A percentile compares a stretch with the other conserved stretches of the same genome.
Evolutionary conservation across 2,329 filamentous ascomycete genomes (phyloP).

Genomic region (Talaromyces islandicus): DNA sequence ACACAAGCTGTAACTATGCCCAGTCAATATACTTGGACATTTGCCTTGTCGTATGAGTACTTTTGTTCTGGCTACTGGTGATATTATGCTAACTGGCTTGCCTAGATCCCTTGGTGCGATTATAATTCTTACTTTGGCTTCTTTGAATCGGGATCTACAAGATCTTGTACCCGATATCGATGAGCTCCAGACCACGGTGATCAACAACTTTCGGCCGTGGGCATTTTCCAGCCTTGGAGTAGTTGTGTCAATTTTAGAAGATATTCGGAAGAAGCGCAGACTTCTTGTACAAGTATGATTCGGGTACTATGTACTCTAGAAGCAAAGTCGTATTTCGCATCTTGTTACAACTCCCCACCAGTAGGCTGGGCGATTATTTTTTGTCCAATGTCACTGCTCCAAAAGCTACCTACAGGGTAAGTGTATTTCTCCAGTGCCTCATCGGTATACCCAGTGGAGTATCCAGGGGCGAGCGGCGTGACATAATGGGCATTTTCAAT

Average conservation of each 20-base stretch:
- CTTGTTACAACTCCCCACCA: constrained; percentile 18
- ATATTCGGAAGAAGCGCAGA: constrained; percentile 4
- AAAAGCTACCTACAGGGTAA: constrained; percentile 25
- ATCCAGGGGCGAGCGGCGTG: constrained; percentile 19
- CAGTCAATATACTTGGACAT: constrained; percentile 31
- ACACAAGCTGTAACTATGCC: constrained; percentile 21
- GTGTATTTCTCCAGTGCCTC: constrained; percentile 25
- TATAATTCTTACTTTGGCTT: constrained; percentile 28
- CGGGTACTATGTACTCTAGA: background rate
- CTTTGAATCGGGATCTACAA: constrained; percentile 18
- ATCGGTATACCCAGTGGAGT: constrained; percentile 25
- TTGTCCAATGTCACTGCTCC: constrained; percentile 23
- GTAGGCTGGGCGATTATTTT: constrained; percentile 27
- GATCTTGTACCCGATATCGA: constrained; percentile 27
- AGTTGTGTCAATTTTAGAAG: constrained; percentile 3
- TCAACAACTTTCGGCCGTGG: constrained; percentile 1
- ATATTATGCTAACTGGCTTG: background rate
- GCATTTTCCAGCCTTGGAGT: constrained; percentile 3
- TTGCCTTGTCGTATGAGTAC: constrained; percentile 23
- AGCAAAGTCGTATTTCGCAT: background rate
- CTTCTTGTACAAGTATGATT: constrained; percentile 5
- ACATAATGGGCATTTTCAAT: constrained; percentile 22
- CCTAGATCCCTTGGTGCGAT: constrained; percentile 23
- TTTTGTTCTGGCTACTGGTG: background rate
- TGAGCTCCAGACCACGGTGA: constrained; percentile 11